Evolutionary conservation across 2,329 filamentous ascomycete species (phyloP).

Genomic region (Graphilbum ipis-grandicollis): DNA sequence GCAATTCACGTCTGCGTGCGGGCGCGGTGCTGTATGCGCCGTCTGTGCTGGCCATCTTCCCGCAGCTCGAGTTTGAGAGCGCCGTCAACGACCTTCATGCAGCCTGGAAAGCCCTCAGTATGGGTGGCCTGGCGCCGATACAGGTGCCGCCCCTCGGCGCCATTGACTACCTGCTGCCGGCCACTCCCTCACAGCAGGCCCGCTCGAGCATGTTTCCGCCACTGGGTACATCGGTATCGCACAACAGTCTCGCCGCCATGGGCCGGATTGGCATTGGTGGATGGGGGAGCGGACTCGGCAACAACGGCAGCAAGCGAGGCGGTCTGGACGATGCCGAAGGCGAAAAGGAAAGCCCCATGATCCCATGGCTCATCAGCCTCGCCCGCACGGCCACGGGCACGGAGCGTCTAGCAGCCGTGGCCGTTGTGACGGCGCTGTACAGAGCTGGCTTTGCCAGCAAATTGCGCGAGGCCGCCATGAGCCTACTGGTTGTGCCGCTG

Average conservation of each 20-base stretch:
- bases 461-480: conserved; percentile 44
- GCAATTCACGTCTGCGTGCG: conserved; percentile 62
- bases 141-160: conserved; percentile 28
- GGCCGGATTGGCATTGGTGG: not conserved
- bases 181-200: conserved; percentile 25
- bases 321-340: not conserved
- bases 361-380: conserved; percentile 56
- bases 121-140: conserved; percentile 29
- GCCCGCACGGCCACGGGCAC: conserved; percentile 38
- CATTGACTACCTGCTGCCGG: conserved; percentile 49
- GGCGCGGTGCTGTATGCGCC: conserved; percentile 54
- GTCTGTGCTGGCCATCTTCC: conserved; percentile 52
- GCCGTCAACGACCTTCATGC: conserved; percentile 27
- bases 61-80: conserved; percentile 35
- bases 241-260: conserved; percentile 15
- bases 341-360: conserved; percentile 48
- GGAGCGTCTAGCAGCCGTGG: conserved; percentile 50
- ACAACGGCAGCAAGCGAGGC: conserved; percentile 12
- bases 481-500: conserved; percentile 51
- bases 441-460: conserved; percentile 49
- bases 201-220: conserved; percentile 34
- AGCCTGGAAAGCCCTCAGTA: conserved; percentile 34
- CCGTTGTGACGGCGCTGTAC: conserved; percentile 51
- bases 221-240: conserved; percentile 24
- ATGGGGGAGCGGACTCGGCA: not conserved